phyloP scores from a whole-genome alignment of 2,329 filamentous ascomycete species.

The Metarhizium album region DNA sequence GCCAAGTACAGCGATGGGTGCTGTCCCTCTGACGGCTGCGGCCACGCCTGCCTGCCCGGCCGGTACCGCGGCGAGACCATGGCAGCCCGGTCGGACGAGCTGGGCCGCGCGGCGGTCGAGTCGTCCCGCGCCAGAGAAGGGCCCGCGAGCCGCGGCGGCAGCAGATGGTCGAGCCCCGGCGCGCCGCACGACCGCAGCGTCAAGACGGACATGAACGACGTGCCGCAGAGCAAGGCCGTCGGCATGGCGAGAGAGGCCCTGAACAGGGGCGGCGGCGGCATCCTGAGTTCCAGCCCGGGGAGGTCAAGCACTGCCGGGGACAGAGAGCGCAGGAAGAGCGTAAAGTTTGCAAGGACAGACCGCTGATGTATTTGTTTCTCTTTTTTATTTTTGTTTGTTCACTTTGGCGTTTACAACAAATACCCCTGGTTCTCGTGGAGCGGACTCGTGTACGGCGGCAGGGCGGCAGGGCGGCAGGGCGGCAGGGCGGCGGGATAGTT shows the following conservation, averaged over 20 bases:
- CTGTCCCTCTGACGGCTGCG: slow-evolving; percentile 55
- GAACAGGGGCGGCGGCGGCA: slow-evolving; percentile 22
- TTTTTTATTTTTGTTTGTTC: neutral
- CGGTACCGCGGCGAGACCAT: slow-evolving; percentile 39
- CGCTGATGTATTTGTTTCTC: too few relatives aligned
- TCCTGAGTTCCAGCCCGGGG: slow-evolving; percentile 42
- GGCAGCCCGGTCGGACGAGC: slow-evolving; percentile 38
- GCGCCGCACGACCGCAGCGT: slow-evolving; percentile 12
- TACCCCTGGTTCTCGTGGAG: neutral
- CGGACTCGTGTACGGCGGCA: too few relatives aligned
- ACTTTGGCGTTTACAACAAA: neutral
- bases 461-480: too few relatives aligned
- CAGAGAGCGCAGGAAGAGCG: slow-evolving; percentile 50
- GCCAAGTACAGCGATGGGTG: slow-evolving; percentile 40
- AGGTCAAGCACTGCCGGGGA: slow-evolving; percentile 25
- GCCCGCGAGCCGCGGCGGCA: slow-evolving; percentile 9
- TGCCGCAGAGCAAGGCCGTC: slow-evolving; percentile 49
- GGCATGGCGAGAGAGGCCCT: slow-evolving; percentile 47
- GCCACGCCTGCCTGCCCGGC: slow-evolving; percentile 51
- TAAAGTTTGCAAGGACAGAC: slow-evolving; percentile 44
- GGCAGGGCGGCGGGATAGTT: too few relatives aligned
- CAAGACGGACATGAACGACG: slow-evolving; percentile 40
- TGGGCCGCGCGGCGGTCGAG: slow-evolving; percentile 37
- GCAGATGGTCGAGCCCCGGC: slow-evolving; percentile 17
- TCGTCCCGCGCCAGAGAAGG: slow-evolving; percentile 17